phyloP scores from a whole-genome alignment of 495 filamentous ascomycete species.

The Chaetomium tenue region DNA sequence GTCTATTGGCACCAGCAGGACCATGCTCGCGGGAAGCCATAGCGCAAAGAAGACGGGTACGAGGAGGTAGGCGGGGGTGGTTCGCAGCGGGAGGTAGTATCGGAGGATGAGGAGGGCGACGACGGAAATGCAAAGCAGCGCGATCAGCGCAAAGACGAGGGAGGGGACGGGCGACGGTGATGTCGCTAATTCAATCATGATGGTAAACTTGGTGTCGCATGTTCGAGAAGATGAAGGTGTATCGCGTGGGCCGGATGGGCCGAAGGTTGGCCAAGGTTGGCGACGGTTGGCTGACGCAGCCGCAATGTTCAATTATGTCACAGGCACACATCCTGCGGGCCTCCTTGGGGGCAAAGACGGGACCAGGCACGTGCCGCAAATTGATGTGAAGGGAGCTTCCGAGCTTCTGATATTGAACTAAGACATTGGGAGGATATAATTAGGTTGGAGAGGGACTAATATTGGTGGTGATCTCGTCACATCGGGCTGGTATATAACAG shows the following conservation, averaged over 20 bases:
- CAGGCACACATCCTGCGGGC: constrained; percentile 18
- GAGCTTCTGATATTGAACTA: too few relatives aligned
- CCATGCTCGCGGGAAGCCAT: constrained; percentile 86
- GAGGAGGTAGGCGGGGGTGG: constrained; percentile 85
- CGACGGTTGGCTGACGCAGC: constrained; percentile 1
- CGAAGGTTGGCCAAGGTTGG: not conserved
- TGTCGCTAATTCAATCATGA: constrained; percentile 28
- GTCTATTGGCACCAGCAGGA: constrained; percentile 95
- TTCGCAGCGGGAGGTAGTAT: constrained; percentile 83
- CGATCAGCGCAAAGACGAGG: constrained; percentile 64
- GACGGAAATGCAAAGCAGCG: constrained; percentile 69
- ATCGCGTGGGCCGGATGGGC: not conserved
- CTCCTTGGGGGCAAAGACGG: too few relatives aligned
- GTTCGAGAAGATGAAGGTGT: not conserved
- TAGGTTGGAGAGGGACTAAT: too few relatives aligned
- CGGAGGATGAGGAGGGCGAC: constrained; percentile 80
- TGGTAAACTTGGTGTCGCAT: constrained; percentile 23
- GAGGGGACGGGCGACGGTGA: constrained; percentile 33
- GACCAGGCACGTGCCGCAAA: too few relatives aligned
- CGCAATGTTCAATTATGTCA: constrained; percentile 16
- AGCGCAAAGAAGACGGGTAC: constrained; percentile 91
- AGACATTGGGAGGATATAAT: too few relatives aligned
- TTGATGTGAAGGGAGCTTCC: too few relatives aligned
- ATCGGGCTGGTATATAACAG: too few relatives aligned
- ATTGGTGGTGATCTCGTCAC: too few relatives aligned